Conservation (phyloP, 2,329 filamentous ascomycete species). For the Westerdykella ornata region DNA sequence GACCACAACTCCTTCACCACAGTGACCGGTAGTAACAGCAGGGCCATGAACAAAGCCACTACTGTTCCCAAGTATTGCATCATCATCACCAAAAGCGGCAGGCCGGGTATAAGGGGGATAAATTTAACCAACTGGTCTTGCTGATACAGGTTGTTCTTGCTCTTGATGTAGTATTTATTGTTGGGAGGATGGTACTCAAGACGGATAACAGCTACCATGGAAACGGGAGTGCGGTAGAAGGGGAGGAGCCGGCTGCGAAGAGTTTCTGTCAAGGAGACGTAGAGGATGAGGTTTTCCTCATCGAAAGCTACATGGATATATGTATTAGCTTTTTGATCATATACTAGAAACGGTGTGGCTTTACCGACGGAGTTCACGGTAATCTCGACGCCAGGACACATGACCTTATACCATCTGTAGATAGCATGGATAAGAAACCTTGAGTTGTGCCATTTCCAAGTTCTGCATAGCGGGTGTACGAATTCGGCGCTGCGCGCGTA, state of each 20-base stretch:
- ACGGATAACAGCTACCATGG: constrained; percentile 60
- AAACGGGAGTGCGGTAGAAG: constrained; percentile 62
- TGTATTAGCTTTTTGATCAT: not conserved
- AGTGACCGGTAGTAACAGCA: constrained; percentile 47
- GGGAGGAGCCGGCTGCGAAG: constrained; percentile 75
- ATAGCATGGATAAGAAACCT: constrained; percentile 61
- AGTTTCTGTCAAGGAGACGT: constrained; percentile 64
- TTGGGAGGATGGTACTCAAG: constrained; percentile 46
- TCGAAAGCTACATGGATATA: constrained; percentile 57
- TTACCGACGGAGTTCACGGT: constrained; percentile 56
- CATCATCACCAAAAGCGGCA: constrained; percentile 52
- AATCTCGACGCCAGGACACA: constrained; percentile 67
- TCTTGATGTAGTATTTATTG: constrained; percentile 61
- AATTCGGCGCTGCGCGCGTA: constrained; percentile 69
- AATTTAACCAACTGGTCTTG: constrained; percentile 70
- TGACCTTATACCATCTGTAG: constrained; percentile 68
- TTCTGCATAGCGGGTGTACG: constrained; percentile 70
- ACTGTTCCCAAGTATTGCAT: constrained; percentile 61
- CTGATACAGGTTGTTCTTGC: constrained; percentile 79
- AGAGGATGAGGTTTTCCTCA: constrained; percentile 58
- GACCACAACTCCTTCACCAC: constrained; percentile 41
- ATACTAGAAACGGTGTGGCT: constrained; percentile 9
- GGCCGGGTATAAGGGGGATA: constrained; percentile 45
- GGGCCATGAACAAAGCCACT: constrained; percentile 56
- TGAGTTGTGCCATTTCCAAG: constrained; percentile 55